A percentile compares a stretch with the other conserved stretches of the same genome.
Evolutionary conservation across 768 basidiomycete genomes (phyloP).

Genomic region (Pleurotus platypus): DNA sequence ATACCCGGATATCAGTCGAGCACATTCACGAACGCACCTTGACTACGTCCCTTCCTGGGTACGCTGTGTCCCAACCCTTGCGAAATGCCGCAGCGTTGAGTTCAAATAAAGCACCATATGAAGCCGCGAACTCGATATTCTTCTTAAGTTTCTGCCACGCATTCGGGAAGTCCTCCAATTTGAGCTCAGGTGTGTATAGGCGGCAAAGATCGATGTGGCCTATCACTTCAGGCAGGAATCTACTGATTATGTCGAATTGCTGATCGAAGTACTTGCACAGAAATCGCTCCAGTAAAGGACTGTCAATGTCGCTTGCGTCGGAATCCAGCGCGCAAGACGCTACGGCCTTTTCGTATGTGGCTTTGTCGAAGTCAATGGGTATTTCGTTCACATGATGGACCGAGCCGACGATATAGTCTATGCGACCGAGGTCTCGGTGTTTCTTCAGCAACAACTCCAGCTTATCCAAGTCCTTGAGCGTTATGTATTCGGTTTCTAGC

Average conservation of each 20-base stretch:
- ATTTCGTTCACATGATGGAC: conserved; percentile 86
- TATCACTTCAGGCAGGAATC: conserved; percentile 81
- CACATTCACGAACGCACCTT: conserved; percentile 40
- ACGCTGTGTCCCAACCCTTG: conserved; percentile 85
- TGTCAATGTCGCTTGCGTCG: conserved; percentile 7
- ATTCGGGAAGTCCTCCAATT: conserved; percentile 49
- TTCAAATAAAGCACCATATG: conserved; percentile 91
- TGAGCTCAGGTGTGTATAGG: conserved; percentile 68
- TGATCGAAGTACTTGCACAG: conserved; percentile 79
- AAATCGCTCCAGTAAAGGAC: conserved; percentile 28
- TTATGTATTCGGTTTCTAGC: conserved; percentile 90
- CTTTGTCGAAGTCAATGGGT: conserved; percentile 89
- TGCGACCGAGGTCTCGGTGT: conserved; percentile 32
- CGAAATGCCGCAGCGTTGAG: conserved; percentile 89
- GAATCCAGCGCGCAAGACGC: conserved; percentile 29
- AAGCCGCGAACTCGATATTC: conserved; percentile 69
- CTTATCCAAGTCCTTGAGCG: conserved; percentile 54
- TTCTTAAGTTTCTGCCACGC: conserved; percentile 67
- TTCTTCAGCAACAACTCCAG: conserved; percentile 50
- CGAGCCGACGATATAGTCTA: conserved; percentile 91
- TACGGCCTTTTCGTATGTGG: conserved; percentile 65
- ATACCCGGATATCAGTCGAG: neutral
- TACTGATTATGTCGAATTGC: conserved; percentile 67
- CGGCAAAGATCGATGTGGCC: conserved; percentile 94
- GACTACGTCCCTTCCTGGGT: conserved; percentile 78